A percentile compares a stretch with the other conserved stretches of the same genome.
These are phyloP conservation scores for Phytopythium helicoides DNA, from an alignment of 352 stramenopile species.

Conservation along the genomic window DNA sequence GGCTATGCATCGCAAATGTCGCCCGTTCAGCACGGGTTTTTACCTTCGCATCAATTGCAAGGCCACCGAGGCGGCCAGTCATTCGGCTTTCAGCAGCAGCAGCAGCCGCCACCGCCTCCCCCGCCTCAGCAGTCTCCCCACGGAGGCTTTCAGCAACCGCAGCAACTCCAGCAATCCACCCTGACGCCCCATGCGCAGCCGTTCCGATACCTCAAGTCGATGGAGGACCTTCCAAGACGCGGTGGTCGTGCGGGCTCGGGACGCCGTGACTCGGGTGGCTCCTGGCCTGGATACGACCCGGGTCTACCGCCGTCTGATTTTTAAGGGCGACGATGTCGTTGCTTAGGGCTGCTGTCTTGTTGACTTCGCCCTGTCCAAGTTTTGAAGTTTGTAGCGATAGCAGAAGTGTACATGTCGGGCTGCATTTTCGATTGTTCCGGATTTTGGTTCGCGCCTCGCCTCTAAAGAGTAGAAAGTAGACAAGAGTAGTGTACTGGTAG, in stretches of 20 bases:
- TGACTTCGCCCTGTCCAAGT: slow-evolving; percentile 3
- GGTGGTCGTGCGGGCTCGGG: slow-evolving; percentile 19
- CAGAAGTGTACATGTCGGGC: slow-evolving; percentile 3
- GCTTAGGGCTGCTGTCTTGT: background rate
- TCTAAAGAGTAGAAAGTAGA: slow-evolving; percentile 8
- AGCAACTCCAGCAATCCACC: slow-evolving; percentile 23
- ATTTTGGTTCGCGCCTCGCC: slow-evolving; percentile 2
- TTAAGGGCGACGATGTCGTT: slow-evolving; percentile 7
- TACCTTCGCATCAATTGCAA: slow-evolving; percentile 40
- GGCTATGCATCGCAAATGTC: slow-evolving; percentile 21
- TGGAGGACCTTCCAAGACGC: slow-evolving; percentile 48
- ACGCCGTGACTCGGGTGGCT: slow-evolving; percentile 54
- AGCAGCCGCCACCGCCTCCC: slow-evolving; percentile 16
- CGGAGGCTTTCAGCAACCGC: slow-evolving; percentile 27
- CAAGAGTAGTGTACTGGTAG: slow-evolving; percentile 4
- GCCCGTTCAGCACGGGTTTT: slow-evolving; percentile 26
- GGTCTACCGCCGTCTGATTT: slow-evolving; percentile 36
- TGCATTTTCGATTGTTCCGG: background rate
- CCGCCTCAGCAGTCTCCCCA: slow-evolving; percentile 25
- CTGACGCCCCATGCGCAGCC: slow-evolving; percentile 29
- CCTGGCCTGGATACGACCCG: slow-evolving; percentile 50
- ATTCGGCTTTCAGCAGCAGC: slow-evolving; percentile 32
- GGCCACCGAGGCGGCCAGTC: slow-evolving; percentile 23
- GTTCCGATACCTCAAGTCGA: slow-evolving; percentile 70
- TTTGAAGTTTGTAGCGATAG: slow-evolving; percentile 31